Evolutionary conservation across 257 asterid species (phyloP), one percentile per base, ranked within the genome.

Genomic region (Ligustrum vulgare): DNA sequence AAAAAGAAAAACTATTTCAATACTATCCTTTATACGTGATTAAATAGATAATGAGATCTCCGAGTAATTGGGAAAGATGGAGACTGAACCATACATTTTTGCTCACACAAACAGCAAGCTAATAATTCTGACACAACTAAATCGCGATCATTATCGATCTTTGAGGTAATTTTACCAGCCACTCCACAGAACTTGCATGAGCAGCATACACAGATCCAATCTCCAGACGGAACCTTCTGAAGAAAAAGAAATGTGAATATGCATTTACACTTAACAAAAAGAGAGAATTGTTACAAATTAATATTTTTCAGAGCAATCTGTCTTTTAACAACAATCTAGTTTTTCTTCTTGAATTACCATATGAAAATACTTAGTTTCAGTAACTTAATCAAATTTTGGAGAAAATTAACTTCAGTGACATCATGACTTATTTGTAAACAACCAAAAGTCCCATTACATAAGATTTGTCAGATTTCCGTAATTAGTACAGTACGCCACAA

Each of bases 181-280:
- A 74, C 37, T 77, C 93, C 99, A 83, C 99, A 95, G 82, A 90
- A 90, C 71, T 93, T 93, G 93, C 99, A 95, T 49, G 96, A 87
- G 86, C 99, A 95, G 81, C 91, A 86, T 62, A 87, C 81, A 71
- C 98, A 95, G 68, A 82, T 79, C 97, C 98, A 95, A 78, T 95
- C 94, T 84, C 98, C 99, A 79, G 89, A 76, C 66, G 99, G 98
- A 71, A 86, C 79, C 85, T 93, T 83, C 85, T 84, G 72, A 72
- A 80, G 69, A 69, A 73, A 58, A 74, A 10, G 34, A 69, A 11
- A 56, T 51, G 70, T 43, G 69, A 75, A 76, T 65, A 56, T 11
- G 43, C 37, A 77, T 13, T 62, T 60, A 68, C 65, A 70, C 72
- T 49, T 36, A 6, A 22, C 33, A 72, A 34, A 63, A 23, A 23